Conservation (phyloP, 2,329 filamentous ascomycete species). For the Ophiocordyceps australis region DNA sequence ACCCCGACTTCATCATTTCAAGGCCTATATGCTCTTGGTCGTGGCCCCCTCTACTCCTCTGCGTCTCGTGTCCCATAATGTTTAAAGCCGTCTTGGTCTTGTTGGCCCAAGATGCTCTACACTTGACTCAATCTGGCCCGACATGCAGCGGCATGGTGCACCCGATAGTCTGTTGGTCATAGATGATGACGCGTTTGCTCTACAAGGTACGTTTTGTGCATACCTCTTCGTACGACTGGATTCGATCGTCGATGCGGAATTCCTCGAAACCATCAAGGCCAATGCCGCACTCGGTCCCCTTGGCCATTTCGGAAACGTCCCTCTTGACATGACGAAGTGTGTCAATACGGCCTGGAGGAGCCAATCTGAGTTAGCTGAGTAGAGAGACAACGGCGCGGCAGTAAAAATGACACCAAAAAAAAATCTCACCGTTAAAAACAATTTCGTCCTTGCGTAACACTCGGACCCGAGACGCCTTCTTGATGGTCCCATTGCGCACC, state of each 20-base stretch:
- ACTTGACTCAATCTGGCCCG: no score
- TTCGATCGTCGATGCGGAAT: constrained; percentile 63
- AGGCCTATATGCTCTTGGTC: no score
- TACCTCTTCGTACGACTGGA: constrained; percentile 76
- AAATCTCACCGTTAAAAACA: constrained; percentile 67
- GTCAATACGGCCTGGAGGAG: constrained; percentile 46
- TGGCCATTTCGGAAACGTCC: constrained; percentile 74
- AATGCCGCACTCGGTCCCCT: constrained; percentile 87
- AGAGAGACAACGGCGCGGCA: background rate
- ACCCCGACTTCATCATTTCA: no score
- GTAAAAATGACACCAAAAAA: no score
- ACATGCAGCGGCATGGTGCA: no score
- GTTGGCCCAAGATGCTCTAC: no score
- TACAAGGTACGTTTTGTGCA: constrained; percentile 47
- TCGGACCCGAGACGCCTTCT: constrained; percentile 43
- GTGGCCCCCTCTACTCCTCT: no score
- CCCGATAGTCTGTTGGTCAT: no score
- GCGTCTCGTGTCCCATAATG: no score
- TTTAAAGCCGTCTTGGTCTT: no score
- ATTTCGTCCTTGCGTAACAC: constrained; percentile 54
- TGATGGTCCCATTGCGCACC: constrained; percentile 64
- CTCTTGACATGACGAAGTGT: constrained; percentile 88
- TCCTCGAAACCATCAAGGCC: constrained; percentile 65
- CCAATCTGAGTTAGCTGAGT: constrained; percentile 4
- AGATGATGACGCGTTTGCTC: no score